Evolutionary conservation across 2,329 filamentous ascomycete genomes (phyloP), one percentile per base, ranked within the genome.

Genomic region (Phialophora verrucosa): DNA sequence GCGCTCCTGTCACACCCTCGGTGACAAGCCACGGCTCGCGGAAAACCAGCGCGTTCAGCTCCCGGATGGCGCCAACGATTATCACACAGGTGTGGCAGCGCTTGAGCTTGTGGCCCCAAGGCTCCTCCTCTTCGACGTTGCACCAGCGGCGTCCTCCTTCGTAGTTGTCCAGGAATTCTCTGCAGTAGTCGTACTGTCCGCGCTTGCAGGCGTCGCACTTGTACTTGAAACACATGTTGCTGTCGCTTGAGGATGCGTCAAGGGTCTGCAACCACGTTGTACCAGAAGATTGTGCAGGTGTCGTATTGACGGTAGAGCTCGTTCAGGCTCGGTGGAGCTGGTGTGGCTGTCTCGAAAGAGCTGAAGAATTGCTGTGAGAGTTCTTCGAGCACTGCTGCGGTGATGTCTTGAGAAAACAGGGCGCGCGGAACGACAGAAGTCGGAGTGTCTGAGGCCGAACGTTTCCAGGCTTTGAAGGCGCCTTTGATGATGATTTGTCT

Each of bases 21-120:
- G 67, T 70, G 11, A 61, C 17, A 27, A 68, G 59, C 60, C 64
- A 72, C 54, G 70, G 70, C 51, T 68, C 65, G 23, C 61, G 62
- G 20, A 63, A 64, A 27, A 70, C 60, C 1, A 70, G 57, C 25
- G 38, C 58, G 4, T 50, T 61, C 14, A 72, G 60, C 47, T 60
- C 31, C 12, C 12, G 8, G 32, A 68, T 70, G 29, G 42, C 70
- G 6, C 64, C 70, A 7, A 55, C 61, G 47, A 72, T 59, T 11
- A 59, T 35, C 3, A 47, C 23, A 56, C 70, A 72, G 49, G 68
- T 64, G 6, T 53, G 42, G 54, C 68, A 70, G 4, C 58, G 50
- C 53, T 51, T 42, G 12, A 38, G 35, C 29, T 27, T 23, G 31
- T 58, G 27, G 6, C 62, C 64, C 62, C 58, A 66, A 14, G 66